Percentiles rank a stretch among this genome's conserved stretches.
Conservation (phyloP, 2,329 filamentous ascomycete genomes). For the Colletotrichum sp. region DNA sequence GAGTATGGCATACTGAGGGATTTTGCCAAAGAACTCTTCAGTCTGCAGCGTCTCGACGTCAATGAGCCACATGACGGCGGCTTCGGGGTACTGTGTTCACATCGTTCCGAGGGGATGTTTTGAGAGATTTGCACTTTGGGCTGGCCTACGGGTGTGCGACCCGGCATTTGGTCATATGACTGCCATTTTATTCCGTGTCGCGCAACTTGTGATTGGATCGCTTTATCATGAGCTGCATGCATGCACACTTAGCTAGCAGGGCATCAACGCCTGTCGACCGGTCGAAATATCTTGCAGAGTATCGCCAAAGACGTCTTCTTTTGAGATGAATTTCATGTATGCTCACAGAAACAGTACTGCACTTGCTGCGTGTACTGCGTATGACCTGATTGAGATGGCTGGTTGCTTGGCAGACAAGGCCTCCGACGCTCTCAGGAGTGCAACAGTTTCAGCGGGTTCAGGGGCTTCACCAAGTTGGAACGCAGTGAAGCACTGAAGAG, state of each 20-base stretch:
- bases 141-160: neutral
- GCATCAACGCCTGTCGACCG: neutral
- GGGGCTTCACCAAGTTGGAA: neutral
- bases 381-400: neutral
- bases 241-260: neutral
- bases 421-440: neutral
- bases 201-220: neutral
- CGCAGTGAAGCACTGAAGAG: neutral
- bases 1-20: neutral
- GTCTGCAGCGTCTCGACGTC: neutral
- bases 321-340: neutral
- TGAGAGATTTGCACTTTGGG: neutral
- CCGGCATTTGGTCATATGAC: neutral
- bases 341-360: accelerated
- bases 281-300: neutral
- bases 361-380: neutral
- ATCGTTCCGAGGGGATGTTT: neutral
- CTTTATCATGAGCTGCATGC: neutral
- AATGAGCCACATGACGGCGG: neutral
- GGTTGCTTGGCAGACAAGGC: neutral
- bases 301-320: neutral
- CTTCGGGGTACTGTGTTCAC: neutral
- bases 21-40: neutral
- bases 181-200: neutral
- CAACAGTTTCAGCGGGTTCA: neutral